Evolutionary conservation across 2,329 filamentous ascomycete species (phyloP).

Genomic region (Hortaea sp.): DNA sequence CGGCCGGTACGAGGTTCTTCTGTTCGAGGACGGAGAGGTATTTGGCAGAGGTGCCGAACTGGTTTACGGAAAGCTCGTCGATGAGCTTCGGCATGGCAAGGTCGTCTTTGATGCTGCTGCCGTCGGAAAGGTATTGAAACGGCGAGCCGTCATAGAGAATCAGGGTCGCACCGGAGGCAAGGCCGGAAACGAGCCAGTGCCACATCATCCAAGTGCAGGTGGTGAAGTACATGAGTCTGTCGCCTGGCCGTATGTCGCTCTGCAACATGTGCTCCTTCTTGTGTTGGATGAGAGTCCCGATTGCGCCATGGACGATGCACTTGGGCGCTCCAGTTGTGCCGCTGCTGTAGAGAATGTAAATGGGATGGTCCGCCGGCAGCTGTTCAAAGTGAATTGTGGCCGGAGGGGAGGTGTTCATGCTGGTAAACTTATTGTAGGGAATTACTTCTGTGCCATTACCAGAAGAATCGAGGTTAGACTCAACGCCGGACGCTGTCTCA

Average conservation of each 20-base stretch:
- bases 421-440: conserved; percentile 20
- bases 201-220: conserved; percentile 99
- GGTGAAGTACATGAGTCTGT: conserved; percentile 84
- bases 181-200: conserved; percentile 87
- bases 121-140: conserved; percentile 48
- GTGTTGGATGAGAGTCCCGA: conserved; percentile 87
- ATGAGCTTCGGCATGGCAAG: conserved; percentile 76
- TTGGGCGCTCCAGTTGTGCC: conserved; percentile 84
- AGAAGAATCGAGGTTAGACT: conserved; percentile 22
- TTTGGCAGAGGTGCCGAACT: conserved; percentile 91
- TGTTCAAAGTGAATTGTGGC: conserved; percentile 52
- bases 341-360: conserved; percentile 89
- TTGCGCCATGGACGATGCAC: conserved; percentile 84
- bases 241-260: conserved; percentile 62
- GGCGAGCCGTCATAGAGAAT: conserved; percentile 89
- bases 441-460: conserved; percentile 2
- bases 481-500: conserved; percentile 46
- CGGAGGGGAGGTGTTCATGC: conserved; percentile 28
- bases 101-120: conserved; percentile 52
- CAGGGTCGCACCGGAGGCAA: conserved; percentile 72
- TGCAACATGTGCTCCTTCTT: conserved; percentile 94
- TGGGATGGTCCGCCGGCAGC: conserved; percentile 72
- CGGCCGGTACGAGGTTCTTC: conserved; percentile 51
- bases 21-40: conserved; percentile 88
- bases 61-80: conserved; percentile 70